These are phyloP conservation scores for Dicorynia guianensis DNA, from an alignment of 306 rosid genomes.

Conservation along the genomic window DNA sequence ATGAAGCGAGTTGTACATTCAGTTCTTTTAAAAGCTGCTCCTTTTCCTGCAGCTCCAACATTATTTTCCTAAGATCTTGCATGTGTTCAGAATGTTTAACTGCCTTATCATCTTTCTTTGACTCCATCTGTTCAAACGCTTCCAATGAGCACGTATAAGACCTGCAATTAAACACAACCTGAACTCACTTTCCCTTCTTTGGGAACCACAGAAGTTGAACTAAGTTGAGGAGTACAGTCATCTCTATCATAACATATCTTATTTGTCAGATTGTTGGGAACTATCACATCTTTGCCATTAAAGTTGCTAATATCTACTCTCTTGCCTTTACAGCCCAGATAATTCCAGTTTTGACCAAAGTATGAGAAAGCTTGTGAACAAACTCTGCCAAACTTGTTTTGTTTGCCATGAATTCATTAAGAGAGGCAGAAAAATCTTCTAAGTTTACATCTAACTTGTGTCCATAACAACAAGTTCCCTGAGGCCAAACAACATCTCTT, in stretches of 20 bases:
- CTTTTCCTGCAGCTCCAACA: slow-evolving; percentile 61
- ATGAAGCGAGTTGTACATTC: slow-evolving; percentile 67
- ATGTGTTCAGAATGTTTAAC: slow-evolving; percentile 55
- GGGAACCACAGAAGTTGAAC: slow-evolving; percentile 62
- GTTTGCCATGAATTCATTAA: slow-evolving; percentile 43
- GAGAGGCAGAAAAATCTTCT: slow-evolving; percentile 56
- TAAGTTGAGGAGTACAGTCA: slow-evolving; percentile 45
- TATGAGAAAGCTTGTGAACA: slow-evolving; percentile 63
- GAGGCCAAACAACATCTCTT: slow-evolving; percentile 56
- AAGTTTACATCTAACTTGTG: slow-evolving; percentile 46
- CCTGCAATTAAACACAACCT: slow-evolving; percentile 45
- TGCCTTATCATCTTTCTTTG: slow-evolving; percentile 59
- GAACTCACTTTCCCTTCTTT: slow-evolving; percentile 59
- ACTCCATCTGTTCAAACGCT: slow-evolving; percentile 57
- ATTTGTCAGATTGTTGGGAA: slow-evolving; percentile 46
- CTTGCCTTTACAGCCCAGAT: slow-evolving; percentile 55
- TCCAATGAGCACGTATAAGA: slow-evolving; percentile 47
- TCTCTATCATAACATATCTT: slow-evolving; percentile 50
- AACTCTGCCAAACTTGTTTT: slow-evolving; percentile 55
- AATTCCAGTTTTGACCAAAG: slow-evolving; percentile 54
- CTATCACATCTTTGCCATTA: slow-evolving; percentile 64
- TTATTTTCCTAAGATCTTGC: slow-evolving; percentile 61
- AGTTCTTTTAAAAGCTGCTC: slow-evolving; percentile 73
- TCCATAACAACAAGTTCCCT: slow-evolving; percentile 44
- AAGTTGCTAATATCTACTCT: slow-evolving; percentile 56